Evolutionary conservation across 768 basidiomycete species (phyloP).

Genomic region (Boletus rubroflammeus): DNA sequence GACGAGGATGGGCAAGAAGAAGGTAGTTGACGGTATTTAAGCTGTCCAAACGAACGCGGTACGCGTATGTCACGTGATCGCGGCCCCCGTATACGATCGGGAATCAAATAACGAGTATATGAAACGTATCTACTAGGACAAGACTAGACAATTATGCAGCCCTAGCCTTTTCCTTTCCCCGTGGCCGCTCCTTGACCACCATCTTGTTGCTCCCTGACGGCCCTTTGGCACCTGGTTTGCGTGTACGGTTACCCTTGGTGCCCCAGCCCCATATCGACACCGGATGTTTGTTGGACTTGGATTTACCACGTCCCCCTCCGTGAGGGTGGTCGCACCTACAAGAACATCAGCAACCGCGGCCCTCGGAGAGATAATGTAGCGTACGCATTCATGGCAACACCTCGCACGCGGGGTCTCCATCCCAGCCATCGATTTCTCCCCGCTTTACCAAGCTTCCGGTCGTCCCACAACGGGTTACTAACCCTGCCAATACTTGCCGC

Average conservation of each 20-base stretch:
- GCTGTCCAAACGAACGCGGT: conserved; percentile 28
- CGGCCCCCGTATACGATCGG: conserved; percentile 13
- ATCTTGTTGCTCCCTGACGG: conserved; percentile 63
- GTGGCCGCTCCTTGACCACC: conserved; percentile 81
- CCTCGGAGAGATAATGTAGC: conserved; percentile 22
- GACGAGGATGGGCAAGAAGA: neutral
- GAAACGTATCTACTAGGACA: neutral
- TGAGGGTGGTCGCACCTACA: conserved; percentile 85
- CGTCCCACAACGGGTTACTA: conserved; percentile 88
- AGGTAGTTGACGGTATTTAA: conserved; percentile 24
- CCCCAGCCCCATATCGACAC: conserved; percentile 91
- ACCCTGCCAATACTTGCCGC: conserved; percentile 89
- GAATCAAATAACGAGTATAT: neutral
- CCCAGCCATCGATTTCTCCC: conserved; percentile 88
- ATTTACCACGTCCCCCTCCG: conserved; percentile 97
- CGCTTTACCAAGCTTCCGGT: conserved; percentile 83
- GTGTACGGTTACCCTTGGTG: conserved; percentile 88
- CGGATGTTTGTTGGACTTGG: conserved; percentile 93
- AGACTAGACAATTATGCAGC: neutral
- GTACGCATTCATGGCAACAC: conserved; percentile 96
- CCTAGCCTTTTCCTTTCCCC: conserved; percentile 53
- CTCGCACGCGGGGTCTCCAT: conserved; percentile 78
- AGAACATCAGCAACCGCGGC: neutral
- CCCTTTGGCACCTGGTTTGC: conserved; percentile 87
- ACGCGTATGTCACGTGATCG: conserved; percentile 33